Percentiles rank a stretch among this genome's conserved stretches.
Conservation (phyloP, 2,329 filamentous ascomycete genomes). For the Graphilbum sp. region DNA sequence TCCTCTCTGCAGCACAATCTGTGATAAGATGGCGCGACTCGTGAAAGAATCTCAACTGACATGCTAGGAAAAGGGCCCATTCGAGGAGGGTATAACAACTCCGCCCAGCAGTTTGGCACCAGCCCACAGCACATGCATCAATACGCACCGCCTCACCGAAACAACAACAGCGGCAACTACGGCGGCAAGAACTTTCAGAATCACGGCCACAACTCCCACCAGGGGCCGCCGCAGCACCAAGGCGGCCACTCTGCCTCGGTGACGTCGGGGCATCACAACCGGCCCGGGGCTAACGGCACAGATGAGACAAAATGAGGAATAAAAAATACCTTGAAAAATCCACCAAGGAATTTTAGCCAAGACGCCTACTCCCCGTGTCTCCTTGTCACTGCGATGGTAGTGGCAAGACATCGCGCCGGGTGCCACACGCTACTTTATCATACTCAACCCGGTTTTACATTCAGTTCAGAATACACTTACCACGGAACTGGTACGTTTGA, state of each 20-base stretch:
- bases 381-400: too few relatives aligned
- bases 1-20: too few relatives aligned
- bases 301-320: not conserved
- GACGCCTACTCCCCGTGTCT: too few relatives aligned
- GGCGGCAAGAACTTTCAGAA: constrained; percentile 29
- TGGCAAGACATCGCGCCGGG: too few relatives aligned
- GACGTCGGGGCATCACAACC: not conserved
- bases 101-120: constrained; percentile 45
- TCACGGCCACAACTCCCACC: constrained; percentile 16
- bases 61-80: constrained; percentile 32
- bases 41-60: constrained; percentile 2
- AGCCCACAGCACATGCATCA: constrained; percentile 51
- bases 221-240: constrained; percentile 13
- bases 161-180: constrained; percentile 37
- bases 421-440: not conserved
- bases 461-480: too few relatives aligned
- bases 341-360: too few relatives aligned
- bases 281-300: not conserved
- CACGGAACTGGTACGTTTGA: too few relatives aligned
- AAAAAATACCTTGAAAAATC: not conserved
- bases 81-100: constrained; percentile 39
- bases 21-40: too few relatives aligned
- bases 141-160: constrained; percentile 42
- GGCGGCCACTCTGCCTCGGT: not conserved
- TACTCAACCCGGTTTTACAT: too few relatives aligned